Base-by-base conservation (phyloP, 306 rosid species). In the Cucumis melo region DNA sequence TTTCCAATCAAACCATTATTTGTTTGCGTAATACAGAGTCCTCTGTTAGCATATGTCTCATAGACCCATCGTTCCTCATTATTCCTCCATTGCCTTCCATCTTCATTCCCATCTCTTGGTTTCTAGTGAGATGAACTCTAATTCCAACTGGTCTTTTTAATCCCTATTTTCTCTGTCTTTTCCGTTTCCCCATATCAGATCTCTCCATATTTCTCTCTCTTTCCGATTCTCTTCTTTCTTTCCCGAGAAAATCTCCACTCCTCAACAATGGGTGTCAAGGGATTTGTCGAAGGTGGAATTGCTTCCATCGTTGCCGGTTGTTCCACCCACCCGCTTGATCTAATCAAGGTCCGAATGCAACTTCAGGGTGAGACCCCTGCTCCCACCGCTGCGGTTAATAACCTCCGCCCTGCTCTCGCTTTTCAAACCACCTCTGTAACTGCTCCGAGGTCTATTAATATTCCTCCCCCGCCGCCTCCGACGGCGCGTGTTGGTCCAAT, bases 91-190 rank as follows among this genome's bases (percentile, higher is more conserved):
- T 8, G 86, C 88, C 63, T 82, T 87, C 54, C 64, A 59, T 39
- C 93, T 86, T 65, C 97, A 92, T 78, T 92, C 97, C 53, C 97
- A 92, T 89, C 89, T 91, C 82, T 85, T 89, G 87, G 88, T 89
- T 50, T 89, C 97, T 85, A 89, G 96, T 86, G 97, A 92, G 78
- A 89, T 89, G 91, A 77, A 12, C 93, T 80, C 93, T 0, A 89
- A 15, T 42, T 87, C 95, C 77, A 89, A 86, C 39, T 89, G 91
- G 87, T 81, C 87, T 27, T 63, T 17, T 44, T 70, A 24, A 71
- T 46, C 4, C 41, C 21, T 4, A n/a, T 17, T 17, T 9, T 46
- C 23, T 1, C 41, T 23, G 23, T 7, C 11, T 32, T 48, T 23
- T 14, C 51, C 73, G 9, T 20, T 66, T 20, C 34, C 34, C 32